Base-by-base conservation (phyloP, 257 asterid genomes). In the Scutellaria baicalensis region DNA sequence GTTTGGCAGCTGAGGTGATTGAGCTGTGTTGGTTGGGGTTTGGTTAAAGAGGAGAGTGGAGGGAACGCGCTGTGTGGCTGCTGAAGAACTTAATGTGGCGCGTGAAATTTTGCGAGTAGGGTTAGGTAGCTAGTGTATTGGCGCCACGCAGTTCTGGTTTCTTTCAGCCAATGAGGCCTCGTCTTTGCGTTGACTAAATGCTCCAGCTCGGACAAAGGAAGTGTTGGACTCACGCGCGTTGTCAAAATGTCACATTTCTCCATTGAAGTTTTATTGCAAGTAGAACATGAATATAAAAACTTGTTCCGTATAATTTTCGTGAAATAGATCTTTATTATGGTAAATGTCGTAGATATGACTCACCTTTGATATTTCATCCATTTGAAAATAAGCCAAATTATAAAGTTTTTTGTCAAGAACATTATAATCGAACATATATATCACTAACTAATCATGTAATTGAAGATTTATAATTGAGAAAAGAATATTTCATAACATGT, bases 141-240 rank as follows among this genome's bases (percentile, higher is more conserved):
- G 79, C 84, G 81, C 84, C 84, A 83, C 88, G 88, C 73, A 65
- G 14, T 48, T 67, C 5, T 18, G 6, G 60, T 72, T 64, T 40
- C 4, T 20, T 7, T 23, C 0, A 2, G 18, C 89, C 87, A 80
- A 80, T 80, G 0, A 33, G 20, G 16, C 2, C 42, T 3, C 39
- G 77, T 9, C 66, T 6, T 20, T 23, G 11, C 23, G 27, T 39
- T 33, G 70, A 43, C 49, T 23, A 0, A 57, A 60, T 0, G 13
- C 17, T 18, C 72, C 57, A 49, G 6, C 9, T 77, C 33, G 64
- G 78, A 64, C 75, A 52, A 42, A 12, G 13, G 0, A 4, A 16
- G 8, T 66, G 39, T 12, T 66, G 1, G 20, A 4, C 6, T 33
- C 69, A 73, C 79, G 79, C 81, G 74, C 75, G 3, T 31, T 39